phyloP scores from a whole-genome alignment of 257 asterid genomes.

The Solanum infundibuliforme region DNA sequence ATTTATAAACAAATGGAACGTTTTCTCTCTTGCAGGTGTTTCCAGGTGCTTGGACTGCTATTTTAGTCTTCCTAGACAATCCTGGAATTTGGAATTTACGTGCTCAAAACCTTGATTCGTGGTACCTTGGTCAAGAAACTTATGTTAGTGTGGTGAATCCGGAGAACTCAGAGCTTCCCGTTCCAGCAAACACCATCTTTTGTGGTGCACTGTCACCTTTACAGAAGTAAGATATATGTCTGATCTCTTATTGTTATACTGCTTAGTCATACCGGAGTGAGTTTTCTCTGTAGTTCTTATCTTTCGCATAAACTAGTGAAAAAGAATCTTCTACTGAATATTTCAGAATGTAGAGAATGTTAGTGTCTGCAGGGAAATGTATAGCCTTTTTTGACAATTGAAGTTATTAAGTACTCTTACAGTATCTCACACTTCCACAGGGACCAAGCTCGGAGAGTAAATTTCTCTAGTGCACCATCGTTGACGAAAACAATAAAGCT shows the following conservation, averaged over 20 bases:
- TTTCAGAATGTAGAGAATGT: not conserved
- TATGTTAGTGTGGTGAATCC: conserved; percentile 69
- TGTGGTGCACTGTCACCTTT: conserved; percentile 68
- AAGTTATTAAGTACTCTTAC: not conserved
- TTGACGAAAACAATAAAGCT: conserved; percentile 2
- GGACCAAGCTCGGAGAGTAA: conserved; percentile 55
- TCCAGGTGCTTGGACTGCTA: conserved; percentile 96
- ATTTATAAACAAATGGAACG: not conserved
- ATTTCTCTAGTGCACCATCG: conserved; percentile 53
- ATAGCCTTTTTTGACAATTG: not conserved
- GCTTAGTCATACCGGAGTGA: not conserved
- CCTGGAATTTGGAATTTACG: conserved; percentile 93
- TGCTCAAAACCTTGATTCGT: conserved; percentile 81
- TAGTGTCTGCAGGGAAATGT: not conserved
- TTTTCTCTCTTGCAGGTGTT: conserved; percentile 41
- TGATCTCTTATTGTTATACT: not conserved
- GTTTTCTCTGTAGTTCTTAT: not conserved
- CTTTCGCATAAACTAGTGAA: not conserved
- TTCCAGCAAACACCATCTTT: conserved; percentile 70
- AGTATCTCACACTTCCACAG: conserved; percentile 22
- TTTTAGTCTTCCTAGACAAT: conserved; percentile 70
- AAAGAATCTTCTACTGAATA: not conserved
- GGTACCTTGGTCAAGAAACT: conserved; percentile 92
- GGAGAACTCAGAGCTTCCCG: conserved; percentile 47
- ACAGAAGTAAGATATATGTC: conserved; percentile 51